Evolutionary conservation across 495 filamentous ascomycete species (phyloP).

Genomic region (Penicillium malachiteum): DNA sequence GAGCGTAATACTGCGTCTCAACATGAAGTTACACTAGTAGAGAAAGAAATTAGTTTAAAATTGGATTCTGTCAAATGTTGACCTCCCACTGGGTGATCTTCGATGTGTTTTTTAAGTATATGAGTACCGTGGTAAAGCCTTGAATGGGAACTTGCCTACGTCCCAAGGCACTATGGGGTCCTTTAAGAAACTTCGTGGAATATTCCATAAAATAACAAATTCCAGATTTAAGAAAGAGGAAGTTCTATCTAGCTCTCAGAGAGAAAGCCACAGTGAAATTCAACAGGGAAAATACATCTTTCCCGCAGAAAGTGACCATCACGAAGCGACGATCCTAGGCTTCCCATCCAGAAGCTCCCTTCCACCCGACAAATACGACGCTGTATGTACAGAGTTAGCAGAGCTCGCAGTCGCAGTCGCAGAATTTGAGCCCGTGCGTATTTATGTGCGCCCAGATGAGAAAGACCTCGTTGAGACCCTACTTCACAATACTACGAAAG

Average conservation of each 20-base stretch:
- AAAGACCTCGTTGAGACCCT: slow-evolving; percentile 12
- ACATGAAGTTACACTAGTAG: neutral
- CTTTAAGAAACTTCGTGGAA: neutral
- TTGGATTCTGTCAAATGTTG: neutral
- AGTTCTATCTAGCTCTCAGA: neutral
- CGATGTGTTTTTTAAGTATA: neutral
- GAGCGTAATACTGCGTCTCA: neutral
- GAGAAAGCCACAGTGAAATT: neutral
- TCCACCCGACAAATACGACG: slow-evolving; percentile 15
- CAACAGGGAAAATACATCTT: slow-evolving; percentile 15
- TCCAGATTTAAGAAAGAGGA: neutral
- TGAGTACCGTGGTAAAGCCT: too few species aligned
- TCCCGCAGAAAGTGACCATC: slow-evolving; percentile 20
- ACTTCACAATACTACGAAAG: slow-evolving; percentile 7
- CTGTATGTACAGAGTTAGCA: slow-evolving; percentile 18
- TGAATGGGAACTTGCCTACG: neutral
- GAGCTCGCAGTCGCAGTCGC: slow-evolving; percentile 19
- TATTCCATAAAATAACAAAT: neutral
- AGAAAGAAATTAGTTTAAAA: neutral
- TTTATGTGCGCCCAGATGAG: slow-evolving; percentile 26
- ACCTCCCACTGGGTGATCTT: neutral
- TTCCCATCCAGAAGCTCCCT: slow-evolving; percentile 22
- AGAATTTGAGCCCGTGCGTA: slow-evolving; percentile 25
- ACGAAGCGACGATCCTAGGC: slow-evolving; percentile 23
- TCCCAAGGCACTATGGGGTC: neutral